Evolutionary conservation across 1,284 basidiomycete species (phyloP).

Genomic region (Moesziomyces parantarcticus): DNA sequence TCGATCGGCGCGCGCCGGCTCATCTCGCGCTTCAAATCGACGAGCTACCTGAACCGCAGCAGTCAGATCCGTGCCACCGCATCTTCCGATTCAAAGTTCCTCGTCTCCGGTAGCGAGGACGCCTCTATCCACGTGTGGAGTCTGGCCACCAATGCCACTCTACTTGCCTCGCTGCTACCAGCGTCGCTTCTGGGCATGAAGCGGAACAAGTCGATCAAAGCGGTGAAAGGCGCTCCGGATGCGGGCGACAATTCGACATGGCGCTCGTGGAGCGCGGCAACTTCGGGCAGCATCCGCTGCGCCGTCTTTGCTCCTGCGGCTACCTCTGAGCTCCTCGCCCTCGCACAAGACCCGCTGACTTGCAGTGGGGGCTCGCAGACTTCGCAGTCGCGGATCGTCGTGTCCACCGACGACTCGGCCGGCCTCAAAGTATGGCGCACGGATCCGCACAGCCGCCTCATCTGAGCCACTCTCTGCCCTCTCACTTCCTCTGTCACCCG

Average conservation of each 20-base stretch:
- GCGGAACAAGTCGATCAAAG: constrained; percentile 24
- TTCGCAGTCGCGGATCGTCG: constrained; percentile 38
- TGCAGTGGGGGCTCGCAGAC: neutral
- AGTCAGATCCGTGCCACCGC: constrained; percentile 67
- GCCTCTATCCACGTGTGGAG: constrained; percentile 64
- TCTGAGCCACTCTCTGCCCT: constrained; percentile 3
- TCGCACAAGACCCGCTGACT: constrained; percentile 42
- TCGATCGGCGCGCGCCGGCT: constrained; percentile 55
- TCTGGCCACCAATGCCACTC: constrained; percentile 17
- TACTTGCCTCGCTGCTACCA: constrained; percentile 5
- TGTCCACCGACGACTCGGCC: constrained; percentile 51
- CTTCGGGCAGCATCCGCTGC: constrained; percentile 43
- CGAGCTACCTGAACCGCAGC: constrained; percentile 52
- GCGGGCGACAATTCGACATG: constrained; percentile 24
- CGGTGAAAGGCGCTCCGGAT: constrained; percentile 1
- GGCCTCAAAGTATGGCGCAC: constrained; percentile 48
- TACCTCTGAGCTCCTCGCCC: constrained; percentile 27
- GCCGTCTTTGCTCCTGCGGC: constrained; percentile 50
- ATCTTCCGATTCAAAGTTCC: constrained; percentile 61
- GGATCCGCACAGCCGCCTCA: constrained; percentile 28
- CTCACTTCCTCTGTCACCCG: neutral
- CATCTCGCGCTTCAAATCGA: constrained; percentile 54
- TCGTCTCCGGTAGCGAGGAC: constrained; percentile 67
- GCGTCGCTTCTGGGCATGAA: constrained; percentile 18
- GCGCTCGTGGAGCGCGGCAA: constrained; percentile 43